These are phyloP conservation scores for Solanum ahanhuiri DNA, from an alignment of 257 asterid species.

Conservation along the genomic window DNA sequence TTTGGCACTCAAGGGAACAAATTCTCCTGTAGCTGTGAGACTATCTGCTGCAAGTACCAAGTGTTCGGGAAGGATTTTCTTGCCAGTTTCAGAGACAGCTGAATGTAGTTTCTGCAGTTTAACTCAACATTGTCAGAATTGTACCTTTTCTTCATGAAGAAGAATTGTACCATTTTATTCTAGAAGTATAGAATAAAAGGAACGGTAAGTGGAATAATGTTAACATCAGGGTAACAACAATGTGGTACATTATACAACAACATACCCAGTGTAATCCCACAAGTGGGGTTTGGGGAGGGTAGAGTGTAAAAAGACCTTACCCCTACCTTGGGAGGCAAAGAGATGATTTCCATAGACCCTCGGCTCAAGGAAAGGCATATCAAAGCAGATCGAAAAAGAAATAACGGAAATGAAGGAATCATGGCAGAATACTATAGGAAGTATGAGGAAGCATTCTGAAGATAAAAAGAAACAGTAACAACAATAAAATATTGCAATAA, in stretches of 20 bases:
- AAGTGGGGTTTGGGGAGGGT: neutral
- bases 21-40: conserved; percentile 72
- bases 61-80: conserved; percentile 74
- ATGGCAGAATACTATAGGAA: neutral
- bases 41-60: conserved; percentile 64
- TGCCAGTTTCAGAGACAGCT: conserved; percentile 68
- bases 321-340: neutral
- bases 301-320: neutral
- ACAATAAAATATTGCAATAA: neutral
- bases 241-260: neutral
- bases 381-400: neutral
- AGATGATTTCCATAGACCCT: neutral
- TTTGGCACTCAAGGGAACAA: conserved; percentile 55
- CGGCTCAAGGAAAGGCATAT: neutral
- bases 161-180: conserved; percentile 1
- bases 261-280: neutral
- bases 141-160: neutral
- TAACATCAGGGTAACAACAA: neutral
- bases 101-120: conserved; percentile 56
- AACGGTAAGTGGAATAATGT: neutral
- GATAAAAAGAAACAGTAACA: neutral
- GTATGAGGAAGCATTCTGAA: neutral
- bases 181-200: neutral
- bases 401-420: neutral
- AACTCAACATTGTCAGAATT: conserved; percentile 15